phyloP scores from a whole-genome alignment of 2,329 filamentous ascomycete species.

The Beauveria asiatica region DNA sequence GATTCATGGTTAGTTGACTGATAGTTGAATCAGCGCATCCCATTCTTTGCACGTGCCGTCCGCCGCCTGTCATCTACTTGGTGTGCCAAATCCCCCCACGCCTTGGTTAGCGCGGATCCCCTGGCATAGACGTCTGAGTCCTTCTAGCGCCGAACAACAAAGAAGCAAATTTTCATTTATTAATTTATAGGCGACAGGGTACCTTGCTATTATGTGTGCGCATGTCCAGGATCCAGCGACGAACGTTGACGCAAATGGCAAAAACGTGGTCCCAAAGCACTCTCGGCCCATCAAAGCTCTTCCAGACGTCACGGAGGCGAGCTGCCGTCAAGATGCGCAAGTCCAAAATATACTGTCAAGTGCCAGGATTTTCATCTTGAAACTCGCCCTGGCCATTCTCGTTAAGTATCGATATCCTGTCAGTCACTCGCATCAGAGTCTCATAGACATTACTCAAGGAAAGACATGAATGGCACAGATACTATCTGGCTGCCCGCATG shows the following conservation, averaged over 20 bases:
- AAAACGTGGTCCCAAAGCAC: background rate
- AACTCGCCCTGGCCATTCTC: background rate
- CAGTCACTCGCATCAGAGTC: background rate
- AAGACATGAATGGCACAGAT: background rate
- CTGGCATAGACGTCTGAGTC: background rate
- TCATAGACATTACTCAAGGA: background rate
- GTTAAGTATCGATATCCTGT: background rate
- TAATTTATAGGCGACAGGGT: background rate
- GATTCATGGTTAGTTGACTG: background rate
- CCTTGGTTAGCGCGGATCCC: background rate
- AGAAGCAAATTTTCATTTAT: background rate
- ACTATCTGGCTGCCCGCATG: background rate
- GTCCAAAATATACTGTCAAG: background rate
- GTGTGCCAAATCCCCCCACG: background rate
- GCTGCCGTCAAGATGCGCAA: background rate
- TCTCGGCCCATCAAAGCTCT: background rate
- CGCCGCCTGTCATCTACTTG: background rate
- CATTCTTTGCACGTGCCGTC: background rate
- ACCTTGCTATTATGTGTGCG: background rate
- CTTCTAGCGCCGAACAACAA: background rate
- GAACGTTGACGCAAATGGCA: background rate
- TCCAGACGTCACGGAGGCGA: background rate
- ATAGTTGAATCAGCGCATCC: background rate
- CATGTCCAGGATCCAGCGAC: background rate
- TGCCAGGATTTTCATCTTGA: background rate